phyloP scores from a whole-genome alignment of 768 basidiomycete genomes.

The Coprinopsis marcescibilis region DNA sequence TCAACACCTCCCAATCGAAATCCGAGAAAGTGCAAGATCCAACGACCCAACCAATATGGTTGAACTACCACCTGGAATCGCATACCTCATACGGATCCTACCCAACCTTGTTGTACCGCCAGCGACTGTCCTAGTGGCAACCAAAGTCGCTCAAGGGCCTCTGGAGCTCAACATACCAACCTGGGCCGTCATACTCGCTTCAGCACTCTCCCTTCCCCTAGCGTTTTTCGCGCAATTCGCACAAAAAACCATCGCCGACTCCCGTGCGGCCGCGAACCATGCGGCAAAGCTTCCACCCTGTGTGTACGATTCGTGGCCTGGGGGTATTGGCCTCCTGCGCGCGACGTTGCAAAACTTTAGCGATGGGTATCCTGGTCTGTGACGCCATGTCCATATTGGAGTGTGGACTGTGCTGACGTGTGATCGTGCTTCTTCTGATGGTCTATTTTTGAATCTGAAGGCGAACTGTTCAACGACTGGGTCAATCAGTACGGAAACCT shows the following conservation, averaged over 20 bases:
- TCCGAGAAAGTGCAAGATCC: no score
- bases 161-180: no score
- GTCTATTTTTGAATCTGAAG: slow-evolving; percentile 15
- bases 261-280: slow-evolving; percentile 14
- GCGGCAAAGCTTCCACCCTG: slow-evolving; percentile 18
- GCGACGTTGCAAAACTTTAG: slow-evolving; percentile 17
- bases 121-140: slow-evolving; percentile 13
- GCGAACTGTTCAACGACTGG: slow-evolving; percentile 18
- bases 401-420: slow-evolving; percentile 3
- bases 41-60: no score
- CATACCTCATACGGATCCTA: slow-evolving; percentile 18
- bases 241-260: slow-evolving; percentile 13
- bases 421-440: background rate
- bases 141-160: slow-evolving; percentile 8
- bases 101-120: slow-evolving; percentile 19
- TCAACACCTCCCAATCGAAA: no score
- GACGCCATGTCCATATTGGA: no score
- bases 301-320: slow-evolving; percentile 15
- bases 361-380: slow-evolving; percentile 31
- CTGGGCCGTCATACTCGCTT: slow-evolving; percentile 8
- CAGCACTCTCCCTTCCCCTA: slow-evolving; percentile 16
- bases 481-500: slow-evolving; percentile 19
- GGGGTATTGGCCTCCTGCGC: slow-evolving; percentile 15
- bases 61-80: slow-evolving; percentile 21
- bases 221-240: slow-evolving; percentile 13